Evolutionary conservation across 306 rosid genomes (phyloP), one percentile per base, ranked within the genome.

Genomic region (Bauhinia variegata): DNA sequence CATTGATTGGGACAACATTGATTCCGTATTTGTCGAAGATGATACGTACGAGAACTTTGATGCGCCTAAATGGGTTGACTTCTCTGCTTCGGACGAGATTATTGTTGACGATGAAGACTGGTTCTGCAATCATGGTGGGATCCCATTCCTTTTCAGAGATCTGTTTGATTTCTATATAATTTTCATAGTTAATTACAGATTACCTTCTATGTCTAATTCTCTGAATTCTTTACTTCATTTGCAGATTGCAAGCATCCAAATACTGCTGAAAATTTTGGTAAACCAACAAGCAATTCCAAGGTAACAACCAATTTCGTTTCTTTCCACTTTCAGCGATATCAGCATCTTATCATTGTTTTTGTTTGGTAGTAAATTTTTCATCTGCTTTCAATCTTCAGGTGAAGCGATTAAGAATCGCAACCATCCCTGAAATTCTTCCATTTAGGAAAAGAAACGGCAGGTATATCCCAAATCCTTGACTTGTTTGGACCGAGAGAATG

Each of bases 61-160:
- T 8, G 87, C 82, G 5, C 89, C 89, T 1, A 82, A 71, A 54
- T 86, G 88, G 88, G 71, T 71, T 8, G 81, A 86, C 68, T 70
- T 83, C 14, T 67, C 71, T 53, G 78, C 59, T 38, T 65, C 71
- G 4, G 68, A 78, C 55, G 79, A 68, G 42, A 54, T 61, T 44
- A n/a, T 76, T 56, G 17, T 76, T 56, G 75, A 78, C 23, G 68
- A 80, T 44, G 78, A 83, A 44, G 62, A 67, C 12, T 80, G 84
- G 88, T 86, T 86, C 54, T 86, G 88, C 78, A 57, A 54, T 53
- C 65, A 52, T 0, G 78, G 91, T 83, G 11, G 47, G 71, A n/a
- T 30, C 15, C 28, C 28, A 23, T 23, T 44, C 17, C 32, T 61
- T 2, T 13, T 49, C 11, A 3, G 11, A 13, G 9, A 7, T 44